Evolutionary conservation across 441 rosid species (phyloP).

Genomic region (Corymbia citriodora): DNA sequence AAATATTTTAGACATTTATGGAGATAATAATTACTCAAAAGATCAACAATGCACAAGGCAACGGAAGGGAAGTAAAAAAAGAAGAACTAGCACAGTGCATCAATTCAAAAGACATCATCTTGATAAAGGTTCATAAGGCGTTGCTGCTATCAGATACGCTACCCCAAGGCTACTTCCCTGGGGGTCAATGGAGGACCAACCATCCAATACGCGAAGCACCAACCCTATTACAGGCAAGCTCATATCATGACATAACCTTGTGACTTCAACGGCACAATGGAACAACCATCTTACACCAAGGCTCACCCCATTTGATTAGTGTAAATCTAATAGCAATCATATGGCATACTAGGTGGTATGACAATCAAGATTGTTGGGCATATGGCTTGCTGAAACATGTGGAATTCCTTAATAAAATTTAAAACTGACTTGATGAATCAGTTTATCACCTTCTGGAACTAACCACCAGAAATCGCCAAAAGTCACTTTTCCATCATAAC

Average conservation of each 20-base stretch:
- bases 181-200: background rate
- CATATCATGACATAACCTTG: background rate
- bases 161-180: background rate
- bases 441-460: conserved; percentile 80
- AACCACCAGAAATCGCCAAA: conserved; percentile 97
- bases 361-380: background rate
- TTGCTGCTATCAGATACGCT: background rate
- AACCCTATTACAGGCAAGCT: background rate
- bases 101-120: background rate
- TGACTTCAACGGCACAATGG: background rate
- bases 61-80: background rate
- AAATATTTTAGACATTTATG: background rate
- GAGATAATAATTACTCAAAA: background rate
- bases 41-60: background rate
- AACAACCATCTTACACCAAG: background rate
- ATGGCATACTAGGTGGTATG: background rate
- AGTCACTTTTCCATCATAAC: conserved; percentile 91
- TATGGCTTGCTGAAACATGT: background rate
- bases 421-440: background rate
- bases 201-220: background rate
- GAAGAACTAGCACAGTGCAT: background rate
- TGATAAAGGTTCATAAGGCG: background rate
- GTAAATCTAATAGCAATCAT: background rate
- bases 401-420: background rate
- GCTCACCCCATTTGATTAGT: background rate